A percentile compares a stretch with the other conserved stretches of the same genome.
Conservation (phyloP, 768 basidiomycete genomes). For the Trametes coccinea region DNA sequence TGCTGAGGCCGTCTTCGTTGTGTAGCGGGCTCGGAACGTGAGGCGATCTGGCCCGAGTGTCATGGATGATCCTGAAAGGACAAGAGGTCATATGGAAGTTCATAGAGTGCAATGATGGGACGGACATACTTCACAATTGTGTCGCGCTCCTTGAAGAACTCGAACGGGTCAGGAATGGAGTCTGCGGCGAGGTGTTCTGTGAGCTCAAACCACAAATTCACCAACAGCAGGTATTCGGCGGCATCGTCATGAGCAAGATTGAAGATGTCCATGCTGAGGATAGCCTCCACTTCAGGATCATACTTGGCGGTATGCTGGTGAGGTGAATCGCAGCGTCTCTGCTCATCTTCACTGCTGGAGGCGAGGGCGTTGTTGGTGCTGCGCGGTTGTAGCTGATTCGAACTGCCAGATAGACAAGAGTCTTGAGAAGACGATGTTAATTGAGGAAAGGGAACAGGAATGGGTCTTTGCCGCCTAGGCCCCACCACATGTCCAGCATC, state of each 20-base stretch:
- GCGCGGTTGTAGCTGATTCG: background rate
- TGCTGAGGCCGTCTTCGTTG: background rate
- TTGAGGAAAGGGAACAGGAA: background rate
- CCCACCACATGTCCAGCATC: too few relatives aligned
- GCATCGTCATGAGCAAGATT: background rate
- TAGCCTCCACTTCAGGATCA: background rate
- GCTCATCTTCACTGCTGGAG: background rate
- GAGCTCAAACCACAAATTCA: conserved; percentile 12
- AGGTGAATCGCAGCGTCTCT: background rate
- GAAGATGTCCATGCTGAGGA: background rate
- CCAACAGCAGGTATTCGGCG: background rate
- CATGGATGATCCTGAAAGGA: background rate
- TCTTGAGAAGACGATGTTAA: background rate
- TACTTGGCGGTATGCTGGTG: background rate
- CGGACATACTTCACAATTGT: conserved; percentile 2
- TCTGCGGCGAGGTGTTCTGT: conserved; percentile 3
- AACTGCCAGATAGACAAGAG: background rate
- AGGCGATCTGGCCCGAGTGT: background rate
- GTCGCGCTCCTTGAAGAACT: conserved; percentile 2
- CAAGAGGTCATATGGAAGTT: too few relatives aligned
- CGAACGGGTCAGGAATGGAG: background rate
- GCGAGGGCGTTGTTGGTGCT: background rate
- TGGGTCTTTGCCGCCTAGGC: background rate
- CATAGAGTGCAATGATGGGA: too few relatives aligned
- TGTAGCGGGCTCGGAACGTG: background rate